Evolutionary conservation across 2,329 filamentous ascomycete species (phyloP).

Genomic region (Dothistroma pini): DNA sequence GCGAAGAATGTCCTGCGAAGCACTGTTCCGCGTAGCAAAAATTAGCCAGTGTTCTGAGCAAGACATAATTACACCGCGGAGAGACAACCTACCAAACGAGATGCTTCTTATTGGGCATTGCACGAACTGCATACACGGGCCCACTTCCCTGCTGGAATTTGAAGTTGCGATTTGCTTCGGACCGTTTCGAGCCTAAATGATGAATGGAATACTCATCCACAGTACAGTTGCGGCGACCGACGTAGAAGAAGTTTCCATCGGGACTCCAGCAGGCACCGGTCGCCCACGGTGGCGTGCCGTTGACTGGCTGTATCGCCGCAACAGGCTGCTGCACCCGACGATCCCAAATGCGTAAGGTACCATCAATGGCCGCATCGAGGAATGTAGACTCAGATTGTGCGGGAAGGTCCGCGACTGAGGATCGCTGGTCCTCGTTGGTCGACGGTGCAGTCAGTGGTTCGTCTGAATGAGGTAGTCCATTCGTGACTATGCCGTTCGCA

Average conservation of each 20-base stretch:
- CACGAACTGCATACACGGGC: conserved; percentile 77
- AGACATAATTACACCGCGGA: not conserved
- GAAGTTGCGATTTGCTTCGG: conserved; percentile 72
- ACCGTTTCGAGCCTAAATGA: conserved; percentile 57
- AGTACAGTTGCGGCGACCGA: conserved; percentile 81
- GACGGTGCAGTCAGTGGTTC: conserved; percentile 38
- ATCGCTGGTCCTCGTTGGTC: conserved; percentile 33
- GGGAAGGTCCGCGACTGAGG: conserved; percentile 34
- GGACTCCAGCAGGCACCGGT: conserved; percentile 97
- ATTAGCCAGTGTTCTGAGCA: not conserved
- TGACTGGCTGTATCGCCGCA: conserved; percentile 70
- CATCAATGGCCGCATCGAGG: conserved; percentile 82
- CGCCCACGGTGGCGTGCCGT: conserved; percentile 87
- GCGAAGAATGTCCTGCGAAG: conserved; percentile 87
- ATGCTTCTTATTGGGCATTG: conserved; percentile 91
- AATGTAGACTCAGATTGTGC: conserved; percentile 72
- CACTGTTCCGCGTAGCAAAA: conserved; percentile 51
- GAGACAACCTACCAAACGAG: conserved; percentile 66
- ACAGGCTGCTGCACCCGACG: conserved; percentile 70
- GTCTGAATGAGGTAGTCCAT: conserved; percentile 53
- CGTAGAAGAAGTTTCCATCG: conserved; percentile 93
- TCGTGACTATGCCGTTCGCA: conserved; percentile 26
- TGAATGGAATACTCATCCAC: conserved; percentile 93
- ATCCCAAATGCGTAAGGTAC: conserved; percentile 91
- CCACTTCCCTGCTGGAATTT: conserved; percentile 88